These are phyloP conservation scores for Corinectria fuckeliana DNA, from an alignment of 2,329 filamentous ascomycete genomes.

Conservation along the genomic window DNA sequence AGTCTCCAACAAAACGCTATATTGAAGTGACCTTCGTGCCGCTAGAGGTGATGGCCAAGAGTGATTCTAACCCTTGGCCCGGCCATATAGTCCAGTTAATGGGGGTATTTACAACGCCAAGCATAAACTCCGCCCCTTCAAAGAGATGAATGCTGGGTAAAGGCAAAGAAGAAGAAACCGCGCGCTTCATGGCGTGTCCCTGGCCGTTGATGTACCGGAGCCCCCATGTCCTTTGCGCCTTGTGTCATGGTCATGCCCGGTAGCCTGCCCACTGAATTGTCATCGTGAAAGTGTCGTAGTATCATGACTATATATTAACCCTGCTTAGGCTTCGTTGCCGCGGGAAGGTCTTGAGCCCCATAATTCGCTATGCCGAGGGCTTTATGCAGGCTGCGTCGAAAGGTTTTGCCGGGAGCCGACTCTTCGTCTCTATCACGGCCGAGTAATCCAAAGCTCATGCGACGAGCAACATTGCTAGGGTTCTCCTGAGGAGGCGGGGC, in stretches of 20 bases:
- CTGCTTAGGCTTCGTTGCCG: conserved; percentile 26
- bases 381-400: conserved; percentile 54
- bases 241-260: conserved; percentile 9
- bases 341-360: conserved; percentile 22
- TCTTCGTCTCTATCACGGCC: conserved; percentile 49
- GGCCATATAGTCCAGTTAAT: conserved; percentile 15
- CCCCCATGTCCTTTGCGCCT: conserved; percentile 5
- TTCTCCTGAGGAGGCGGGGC: conserved; percentile 24
- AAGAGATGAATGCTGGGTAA: conserved; percentile 4
- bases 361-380: conserved; percentile 50
- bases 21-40: neutral
- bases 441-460: conserved; percentile 57
- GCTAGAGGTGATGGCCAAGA: neutral
- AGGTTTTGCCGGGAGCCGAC: conserved; percentile 45
- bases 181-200: neutral
- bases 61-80: neutral
- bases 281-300: conserved; percentile 7
- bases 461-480: conserved; percentile 43
- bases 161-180: conserved; percentile 13
- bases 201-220: neutral
- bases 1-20: neutral
- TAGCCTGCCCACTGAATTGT: neutral
- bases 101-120: conserved; percentile 33
- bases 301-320: neutral
- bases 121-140: conserved; percentile 15